Conservation (phyloP, 352 stramenopile genomes). For the Phytophthora brassicae region DNA sequence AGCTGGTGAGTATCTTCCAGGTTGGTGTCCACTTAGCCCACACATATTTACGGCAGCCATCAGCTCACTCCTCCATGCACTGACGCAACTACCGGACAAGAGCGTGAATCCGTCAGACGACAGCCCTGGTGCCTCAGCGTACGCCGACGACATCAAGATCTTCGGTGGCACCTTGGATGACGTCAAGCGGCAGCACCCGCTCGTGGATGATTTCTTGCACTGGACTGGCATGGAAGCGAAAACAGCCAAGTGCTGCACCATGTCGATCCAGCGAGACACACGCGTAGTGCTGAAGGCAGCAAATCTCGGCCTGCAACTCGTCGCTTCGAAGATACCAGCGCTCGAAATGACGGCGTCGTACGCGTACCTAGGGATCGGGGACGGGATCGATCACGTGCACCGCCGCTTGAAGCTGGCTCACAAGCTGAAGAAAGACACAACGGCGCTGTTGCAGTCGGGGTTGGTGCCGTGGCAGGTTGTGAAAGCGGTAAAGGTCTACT, state of each 20-base stretch:
- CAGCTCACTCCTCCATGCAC: constrained; percentile 16
- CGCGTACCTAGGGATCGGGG: no score
- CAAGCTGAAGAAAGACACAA: not conserved
- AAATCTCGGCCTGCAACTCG: not conserved
- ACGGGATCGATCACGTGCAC: no score
- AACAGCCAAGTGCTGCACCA: not conserved
- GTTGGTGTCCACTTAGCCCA: constrained; percentile 30
- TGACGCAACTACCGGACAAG: not conserved
- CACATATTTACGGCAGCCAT: constrained; percentile 26
- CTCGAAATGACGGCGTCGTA: no score
- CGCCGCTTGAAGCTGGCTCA: no score
- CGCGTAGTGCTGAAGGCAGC: not conserved
- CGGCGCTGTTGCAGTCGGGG: not conserved
- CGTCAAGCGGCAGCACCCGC: constrained; percentile 11
- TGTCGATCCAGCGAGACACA: no score
- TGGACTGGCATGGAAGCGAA: not conserved
- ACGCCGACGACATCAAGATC: constrained; percentile 30
- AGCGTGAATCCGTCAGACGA: no score
- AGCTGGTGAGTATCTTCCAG: constrained; percentile 21
- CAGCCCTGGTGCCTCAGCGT: not conserved
- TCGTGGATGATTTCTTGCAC: not conserved
- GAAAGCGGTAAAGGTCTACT: not conserved
- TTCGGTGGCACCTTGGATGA: constrained; percentile 21
- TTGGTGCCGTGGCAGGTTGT: not conserved
- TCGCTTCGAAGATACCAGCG: no score